Conservation (phyloP, 257 asterid genomes). For the Scutellaria barbata region DNA sequence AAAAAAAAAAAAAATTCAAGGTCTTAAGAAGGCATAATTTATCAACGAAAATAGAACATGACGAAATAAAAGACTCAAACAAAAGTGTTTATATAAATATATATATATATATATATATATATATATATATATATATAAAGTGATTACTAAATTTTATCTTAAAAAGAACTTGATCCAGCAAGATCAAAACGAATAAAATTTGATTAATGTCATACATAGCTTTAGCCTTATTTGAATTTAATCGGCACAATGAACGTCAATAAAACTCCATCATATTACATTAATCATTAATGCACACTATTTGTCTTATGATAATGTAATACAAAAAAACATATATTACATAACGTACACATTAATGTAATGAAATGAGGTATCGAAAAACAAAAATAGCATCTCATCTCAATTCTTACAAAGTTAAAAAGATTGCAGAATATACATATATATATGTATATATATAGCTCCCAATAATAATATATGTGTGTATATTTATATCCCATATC, state of each 20-base stretch:
- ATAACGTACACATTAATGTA: background rate
- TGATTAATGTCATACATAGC: background rate
- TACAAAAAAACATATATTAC: background rate
- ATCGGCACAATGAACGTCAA: background rate
- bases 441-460: background rate
- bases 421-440: slow-evolving; percentile 25
- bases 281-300: background rate
- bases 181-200: background rate
- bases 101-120: background rate
- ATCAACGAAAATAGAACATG: background rate
- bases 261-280: background rate
- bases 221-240: background rate
- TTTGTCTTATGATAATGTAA: background rate
- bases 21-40: no score
- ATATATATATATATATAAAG: background rate
- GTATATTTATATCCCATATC: background rate
- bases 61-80: background rate
- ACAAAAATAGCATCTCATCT: background rate
- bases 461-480: slow-evolving; percentile 12
- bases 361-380: background rate
- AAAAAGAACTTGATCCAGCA: background rate
- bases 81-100: no score
- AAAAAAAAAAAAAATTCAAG: no score
- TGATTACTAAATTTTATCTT: background rate
- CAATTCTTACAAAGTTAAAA: background rate